Conservation (phyloP, 306 rosid species). For the Pterocarpus macrocarpus region DNA sequence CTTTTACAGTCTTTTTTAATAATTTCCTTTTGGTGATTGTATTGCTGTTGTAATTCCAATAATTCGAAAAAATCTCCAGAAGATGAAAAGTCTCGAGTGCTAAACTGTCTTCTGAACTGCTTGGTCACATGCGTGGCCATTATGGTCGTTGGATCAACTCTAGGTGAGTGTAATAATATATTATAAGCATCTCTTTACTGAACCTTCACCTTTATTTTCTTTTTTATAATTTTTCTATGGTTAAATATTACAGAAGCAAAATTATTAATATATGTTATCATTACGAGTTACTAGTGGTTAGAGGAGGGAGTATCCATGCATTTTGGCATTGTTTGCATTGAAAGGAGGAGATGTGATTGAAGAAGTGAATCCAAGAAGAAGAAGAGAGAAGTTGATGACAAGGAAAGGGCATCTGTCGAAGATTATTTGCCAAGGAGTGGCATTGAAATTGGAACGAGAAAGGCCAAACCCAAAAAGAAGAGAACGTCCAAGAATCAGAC, state of each 20-base stretch:
- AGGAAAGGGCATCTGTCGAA: neutral
- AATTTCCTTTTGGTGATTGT: too few relatives aligned
- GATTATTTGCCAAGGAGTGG: neutral
- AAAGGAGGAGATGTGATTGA: neutral
- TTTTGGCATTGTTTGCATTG: neutral
- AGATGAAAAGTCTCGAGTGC: too few relatives aligned
- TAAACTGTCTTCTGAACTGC: too few relatives aligned
- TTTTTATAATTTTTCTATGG: neutral
- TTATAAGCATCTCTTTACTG: neutral
- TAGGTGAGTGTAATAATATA: too few relatives aligned
- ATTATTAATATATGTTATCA: neutral
- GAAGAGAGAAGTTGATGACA: neutral
- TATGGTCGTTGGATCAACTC: too few relatives aligned
- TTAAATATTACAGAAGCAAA: neutral
- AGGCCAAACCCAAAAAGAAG: slow-evolving; percentile 2
- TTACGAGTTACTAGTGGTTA: neutral
- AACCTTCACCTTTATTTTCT: neutral
- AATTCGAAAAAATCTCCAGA: too few relatives aligned
- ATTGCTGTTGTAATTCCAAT: too few relatives aligned
- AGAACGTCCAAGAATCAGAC: neutral
- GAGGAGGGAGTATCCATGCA: neutral
- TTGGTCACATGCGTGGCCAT: too few relatives aligned
- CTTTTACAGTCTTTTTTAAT: too few relatives aligned
- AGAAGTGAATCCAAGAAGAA: neutral
- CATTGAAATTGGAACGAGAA: neutral